Evolutionary conservation across 441 rosid species (phyloP).

Genomic region (Breynia disticha): DNA sequence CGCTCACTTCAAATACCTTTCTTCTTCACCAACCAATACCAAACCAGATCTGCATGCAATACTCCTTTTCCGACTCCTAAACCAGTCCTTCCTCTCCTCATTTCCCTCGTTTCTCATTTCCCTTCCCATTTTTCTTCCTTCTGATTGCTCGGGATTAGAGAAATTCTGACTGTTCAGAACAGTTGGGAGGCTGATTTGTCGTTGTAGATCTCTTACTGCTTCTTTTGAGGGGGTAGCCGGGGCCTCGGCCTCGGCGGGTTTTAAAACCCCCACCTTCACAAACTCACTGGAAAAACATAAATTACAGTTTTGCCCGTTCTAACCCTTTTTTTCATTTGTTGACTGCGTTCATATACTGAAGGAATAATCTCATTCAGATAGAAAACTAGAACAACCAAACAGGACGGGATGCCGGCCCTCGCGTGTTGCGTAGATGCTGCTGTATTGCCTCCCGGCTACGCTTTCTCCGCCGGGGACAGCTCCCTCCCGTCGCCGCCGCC

Average conservation of each 20-base stretch:
- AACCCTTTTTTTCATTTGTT: no score
- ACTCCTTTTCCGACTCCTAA: conserved; percentile 13
- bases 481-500: conserved; percentile 34
- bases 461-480: conserved; percentile 39
- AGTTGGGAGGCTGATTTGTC: conserved; percentile 36
- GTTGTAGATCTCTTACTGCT: conserved; percentile 51
- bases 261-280: conserved; percentile 81
- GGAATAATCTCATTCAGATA: no score
- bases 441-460: conserved; percentile 51
- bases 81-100: no score
- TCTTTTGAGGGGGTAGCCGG: conserved; percentile 99
- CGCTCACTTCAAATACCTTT: conserved; percentile 28
- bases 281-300: no score
- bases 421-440: conserved; percentile 74
- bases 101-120: not conserved
- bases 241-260: conserved; percentile 99
- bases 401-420: conserved; percentile 80
- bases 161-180: conserved; percentile 30
- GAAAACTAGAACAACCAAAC: not conserved
- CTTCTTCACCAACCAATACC: not conserved
- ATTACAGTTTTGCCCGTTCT: no score
- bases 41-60: conserved; percentile 6
- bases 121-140: not conserved
- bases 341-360: no score
- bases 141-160: conserved; percentile 40